A percentile compares a stretch with the other conserved stretches of the same genome.
phyloP scores from a whole-genome alignment of 768 basidiomycete species.

The Astraeus odoratus region DNA sequence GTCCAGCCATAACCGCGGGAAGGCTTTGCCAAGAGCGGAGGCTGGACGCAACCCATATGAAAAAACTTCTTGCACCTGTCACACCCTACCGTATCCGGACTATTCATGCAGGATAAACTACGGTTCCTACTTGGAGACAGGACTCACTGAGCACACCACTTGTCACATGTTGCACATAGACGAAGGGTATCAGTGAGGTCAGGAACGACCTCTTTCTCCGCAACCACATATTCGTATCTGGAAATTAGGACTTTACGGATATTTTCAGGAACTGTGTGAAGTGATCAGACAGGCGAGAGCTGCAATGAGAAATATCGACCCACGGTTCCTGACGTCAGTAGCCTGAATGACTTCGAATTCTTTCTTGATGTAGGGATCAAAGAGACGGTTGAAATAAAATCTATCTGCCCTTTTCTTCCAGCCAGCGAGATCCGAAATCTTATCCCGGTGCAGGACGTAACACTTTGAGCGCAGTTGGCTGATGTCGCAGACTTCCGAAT shows the following conservation, averaged over 20 bases:
- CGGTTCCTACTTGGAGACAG: conserved; percentile 11
- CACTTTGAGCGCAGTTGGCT: conserved; percentile 90
- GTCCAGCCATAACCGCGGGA: conserved; percentile 97
- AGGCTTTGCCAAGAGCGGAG: conserved; percentile 85
- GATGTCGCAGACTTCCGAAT: conserved; percentile 93
- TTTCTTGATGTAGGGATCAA: conserved; percentile 96
- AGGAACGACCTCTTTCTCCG: conserved; percentile 88
- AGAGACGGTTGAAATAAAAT: conserved; percentile 94
- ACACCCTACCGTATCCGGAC: conserved; percentile 81
- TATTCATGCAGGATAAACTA: conserved; percentile 29
- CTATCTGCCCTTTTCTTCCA: conserved; percentile 94
- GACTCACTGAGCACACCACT: conserved; percentile 85
- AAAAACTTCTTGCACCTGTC: conserved; percentile 90
- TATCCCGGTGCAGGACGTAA: conserved; percentile 91
- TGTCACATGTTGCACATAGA: conserved; percentile 76
- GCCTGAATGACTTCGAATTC: conserved; percentile 95
- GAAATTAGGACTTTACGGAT: conserved; percentile 70
- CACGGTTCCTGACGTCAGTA: conserved; percentile 82
- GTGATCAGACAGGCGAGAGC: conserved; percentile 10
- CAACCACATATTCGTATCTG: conserved; percentile 92
- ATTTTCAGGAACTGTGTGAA: conserved; percentile 64
- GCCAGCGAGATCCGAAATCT: conserved; percentile 84
- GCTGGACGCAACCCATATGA: conserved; percentile 92
- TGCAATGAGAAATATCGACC: conserved; percentile 28
- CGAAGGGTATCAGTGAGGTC: conserved; percentile 85